phyloP scores from a whole-genome alignment of 2,329 filamentous ascomycete species.

The Drechslerella coelobrocha region DNA sequence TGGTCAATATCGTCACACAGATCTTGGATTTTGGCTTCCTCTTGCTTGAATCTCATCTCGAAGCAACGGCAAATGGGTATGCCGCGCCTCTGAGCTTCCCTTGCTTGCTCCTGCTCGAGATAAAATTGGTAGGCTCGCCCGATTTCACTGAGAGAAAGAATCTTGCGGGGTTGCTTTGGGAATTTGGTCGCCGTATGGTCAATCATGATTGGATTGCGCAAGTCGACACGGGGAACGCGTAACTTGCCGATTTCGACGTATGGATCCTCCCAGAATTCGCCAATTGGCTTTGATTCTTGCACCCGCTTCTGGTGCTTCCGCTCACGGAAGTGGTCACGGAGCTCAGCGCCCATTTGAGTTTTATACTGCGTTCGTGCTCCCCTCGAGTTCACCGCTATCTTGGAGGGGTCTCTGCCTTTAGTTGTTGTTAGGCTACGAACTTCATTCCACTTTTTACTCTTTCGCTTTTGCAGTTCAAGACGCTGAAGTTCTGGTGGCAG shows the following conservation, averaged over 20 bases:
- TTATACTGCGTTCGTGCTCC: too few species aligned
- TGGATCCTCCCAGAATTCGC: not conserved
- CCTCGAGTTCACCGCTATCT: too few species aligned
- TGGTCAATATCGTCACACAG: not conserved
- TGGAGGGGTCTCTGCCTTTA: too few species aligned
- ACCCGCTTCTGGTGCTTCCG: not conserved
- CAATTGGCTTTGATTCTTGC: not conserved
- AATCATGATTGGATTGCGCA: slow-evolving; percentile 24
- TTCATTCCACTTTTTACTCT: too few species aligned
- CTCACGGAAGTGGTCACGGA: not conserved
- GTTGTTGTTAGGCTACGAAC: too few species aligned
- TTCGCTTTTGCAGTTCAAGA: too few species aligned
- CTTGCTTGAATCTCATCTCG: not conserved
- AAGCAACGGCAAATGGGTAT: not conserved
- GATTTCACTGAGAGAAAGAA: slow-evolving; percentile 15
- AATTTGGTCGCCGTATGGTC: slow-evolving; percentile 13
- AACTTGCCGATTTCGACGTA: not conserved
- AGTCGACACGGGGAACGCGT: slow-evolving; percentile 11
- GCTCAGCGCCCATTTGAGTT: too few species aligned
- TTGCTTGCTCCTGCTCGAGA: not conserved
- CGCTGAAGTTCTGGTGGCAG: too few species aligned
- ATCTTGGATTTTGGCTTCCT: not conserved
- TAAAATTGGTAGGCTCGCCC: slow-evolving; percentile 11
- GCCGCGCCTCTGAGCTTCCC: slow-evolving; percentile 5
- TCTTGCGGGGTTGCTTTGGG: slow-evolving; percentile 22